Conservation (phyloP, 371 early-diverging fungal genomes). For the Syncephalastrum monosporum region DNA sequence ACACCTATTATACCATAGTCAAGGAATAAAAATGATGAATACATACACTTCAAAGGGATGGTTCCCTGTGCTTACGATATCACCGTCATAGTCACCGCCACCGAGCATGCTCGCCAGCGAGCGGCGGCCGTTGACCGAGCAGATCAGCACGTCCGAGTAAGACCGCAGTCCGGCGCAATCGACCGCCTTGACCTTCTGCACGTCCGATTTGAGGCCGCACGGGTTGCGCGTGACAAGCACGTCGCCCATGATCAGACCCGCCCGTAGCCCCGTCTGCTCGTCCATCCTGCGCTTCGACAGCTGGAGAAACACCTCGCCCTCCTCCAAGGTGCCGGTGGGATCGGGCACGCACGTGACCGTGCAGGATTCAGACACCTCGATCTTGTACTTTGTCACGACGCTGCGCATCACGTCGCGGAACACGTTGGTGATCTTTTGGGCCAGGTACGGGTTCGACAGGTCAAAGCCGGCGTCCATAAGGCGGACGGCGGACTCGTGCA, state of each 20-base stretch:
- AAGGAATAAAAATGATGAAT: neutral
- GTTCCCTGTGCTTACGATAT: conserved; percentile 29
- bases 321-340: conserved; percentile 36
- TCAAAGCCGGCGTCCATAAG: conserved; percentile 49
- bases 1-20: conserved; percentile 26
- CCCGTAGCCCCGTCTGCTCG: conserved; percentile 37
- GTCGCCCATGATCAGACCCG: conserved; percentile 41
- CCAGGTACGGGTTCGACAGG: conserved; percentile 37
- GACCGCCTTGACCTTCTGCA: conserved; percentile 45
- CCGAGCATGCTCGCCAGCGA: conserved; percentile 44
- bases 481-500: conserved; percentile 35
- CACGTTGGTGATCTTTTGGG: conserved; percentile 32
- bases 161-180: conserved; percentile 33
- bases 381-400: conserved; percentile 36
- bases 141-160: conserved; percentile 46
- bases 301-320: conserved; percentile 41
- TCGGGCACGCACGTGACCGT: conserved; percentile 49
- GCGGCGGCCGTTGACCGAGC: conserved; percentile 35
- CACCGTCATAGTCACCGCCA: conserved; percentile 59
- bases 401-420: conserved; percentile 35
- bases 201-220: conserved; percentile 42
- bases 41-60: neutral
- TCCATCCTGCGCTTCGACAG: conserved; percentile 33
- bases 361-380: conserved; percentile 45
- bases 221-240: conserved; percentile 47